phyloP scores from a whole-genome alignment of 805 yeast genomes.

The Cyberlindnera americana region DNA sequence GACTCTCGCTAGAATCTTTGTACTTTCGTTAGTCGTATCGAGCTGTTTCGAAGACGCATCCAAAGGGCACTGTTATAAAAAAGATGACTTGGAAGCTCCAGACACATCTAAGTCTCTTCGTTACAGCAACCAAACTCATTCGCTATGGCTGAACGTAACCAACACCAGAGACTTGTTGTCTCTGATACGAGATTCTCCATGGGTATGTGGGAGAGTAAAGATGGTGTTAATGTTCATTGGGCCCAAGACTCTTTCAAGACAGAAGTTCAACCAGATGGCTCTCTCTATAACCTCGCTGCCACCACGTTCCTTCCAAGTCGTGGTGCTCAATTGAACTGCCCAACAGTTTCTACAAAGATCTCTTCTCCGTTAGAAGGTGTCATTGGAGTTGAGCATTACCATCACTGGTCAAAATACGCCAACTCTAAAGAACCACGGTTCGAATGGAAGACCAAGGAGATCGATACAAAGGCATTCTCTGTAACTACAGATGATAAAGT shows the following conservation, averaged over 20 bases:
- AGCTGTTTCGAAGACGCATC: too few species aligned
- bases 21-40: too few species aligned
- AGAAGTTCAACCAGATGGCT: conserved; percentile 13
- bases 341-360: conserved; percentile 22
- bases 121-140: too few species aligned
- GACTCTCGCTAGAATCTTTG: too few species aligned
- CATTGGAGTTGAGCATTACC: conserved; percentile 23
- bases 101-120: too few species aligned
- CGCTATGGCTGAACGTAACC: conserved; percentile 16
- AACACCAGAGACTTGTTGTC: conserved; percentile 14
- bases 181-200: conserved; percentile 20
- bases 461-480: conserved; percentile 6
- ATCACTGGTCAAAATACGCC: conserved; percentile 20
- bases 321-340: conserved; percentile 21
- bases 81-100: too few species aligned
- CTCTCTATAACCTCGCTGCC: conserved; percentile 17
- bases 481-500: conserved; percentile 6
- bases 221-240: conserved; percentile 20
- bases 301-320: conserved; percentile 10
- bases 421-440: conserved; percentile 19
- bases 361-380: conserved; percentile 18
- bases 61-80: too few species aligned
- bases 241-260: conserved; percentile 22
- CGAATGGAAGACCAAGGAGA: conserved; percentile 9
- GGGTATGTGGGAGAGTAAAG: conserved; percentile 25